phyloP scores from a whole-genome alignment of 257 asterid genomes.

The Solanum clarkiae region DNA sequence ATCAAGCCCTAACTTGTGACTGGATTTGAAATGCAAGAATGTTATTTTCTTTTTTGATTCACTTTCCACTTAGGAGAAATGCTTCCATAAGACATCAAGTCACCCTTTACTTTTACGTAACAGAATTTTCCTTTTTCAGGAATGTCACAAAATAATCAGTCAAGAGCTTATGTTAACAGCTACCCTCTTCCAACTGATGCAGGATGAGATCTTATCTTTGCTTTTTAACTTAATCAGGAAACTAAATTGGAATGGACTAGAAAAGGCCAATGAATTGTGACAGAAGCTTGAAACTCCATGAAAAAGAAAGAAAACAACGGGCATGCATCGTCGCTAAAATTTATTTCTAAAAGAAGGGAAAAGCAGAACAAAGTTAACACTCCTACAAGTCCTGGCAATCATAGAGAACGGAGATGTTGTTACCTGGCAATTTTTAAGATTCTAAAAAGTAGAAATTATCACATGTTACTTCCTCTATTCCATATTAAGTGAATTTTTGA shows the following conservation, averaged over 20 bases:
- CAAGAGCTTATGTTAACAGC: not conserved
- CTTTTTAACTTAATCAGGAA: not conserved
- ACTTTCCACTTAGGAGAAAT: not conserved
- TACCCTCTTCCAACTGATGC: not conserved
- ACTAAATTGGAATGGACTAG: not conserved
- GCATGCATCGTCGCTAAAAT: not conserved
- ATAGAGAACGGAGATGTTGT: not conserved
- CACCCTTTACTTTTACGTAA: not conserved
- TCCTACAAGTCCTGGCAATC: not conserved
- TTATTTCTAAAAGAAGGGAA: not conserved
- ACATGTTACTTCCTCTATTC: not conserved
- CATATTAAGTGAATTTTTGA: no score
- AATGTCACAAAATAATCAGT: not conserved
- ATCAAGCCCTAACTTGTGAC: not conserved
- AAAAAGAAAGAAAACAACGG: not conserved
- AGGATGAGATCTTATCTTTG: not conserved
- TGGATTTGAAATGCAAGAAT: not conserved
- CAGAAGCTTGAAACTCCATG: not conserved
- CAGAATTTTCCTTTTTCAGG: not conserved
- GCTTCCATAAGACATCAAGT: not conserved
- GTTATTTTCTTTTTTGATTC: not conserved
- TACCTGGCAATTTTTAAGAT: not conserved
- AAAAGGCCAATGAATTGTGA: not conserved
- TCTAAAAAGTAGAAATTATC: not conserved
- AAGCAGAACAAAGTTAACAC: not conserved